Percentiles rank a stretch among this genome's conserved stretches.
Evolutionary conservation across 2,329 filamentous ascomycete genomes (phyloP).

Genomic region (Calonectria henricotiae): DNA sequence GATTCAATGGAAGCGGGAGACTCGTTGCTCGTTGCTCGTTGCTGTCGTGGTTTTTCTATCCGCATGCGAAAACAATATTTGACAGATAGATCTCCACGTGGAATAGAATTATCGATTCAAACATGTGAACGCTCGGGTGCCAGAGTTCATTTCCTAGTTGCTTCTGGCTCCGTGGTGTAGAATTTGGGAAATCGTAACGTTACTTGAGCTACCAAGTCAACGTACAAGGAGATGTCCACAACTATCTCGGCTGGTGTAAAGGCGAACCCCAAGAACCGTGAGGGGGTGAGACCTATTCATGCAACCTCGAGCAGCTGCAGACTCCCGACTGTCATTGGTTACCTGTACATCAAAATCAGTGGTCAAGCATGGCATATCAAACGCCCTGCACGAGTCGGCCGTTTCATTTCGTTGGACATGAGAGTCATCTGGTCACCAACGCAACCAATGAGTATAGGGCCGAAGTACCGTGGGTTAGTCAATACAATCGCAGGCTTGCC

Average conservation of each 20-base stretch:
- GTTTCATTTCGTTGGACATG: conserved; percentile 15
- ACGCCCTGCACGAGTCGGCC: not conserved
- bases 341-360: not conserved
- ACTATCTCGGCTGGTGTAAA: no score
- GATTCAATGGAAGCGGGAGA: not conserved
- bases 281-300: conserved; percentile 3
- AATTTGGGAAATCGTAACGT: not conserved
- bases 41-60: not conserved
- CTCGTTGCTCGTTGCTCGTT: no score
- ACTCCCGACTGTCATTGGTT: conserved; percentile 9
- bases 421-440: not conserved
- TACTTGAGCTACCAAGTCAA: not conserved
- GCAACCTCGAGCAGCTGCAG: conserved; percentile 3
- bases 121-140: not conserved
- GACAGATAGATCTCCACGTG: not conserved
- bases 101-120: not conserved
- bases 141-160: not conserved
- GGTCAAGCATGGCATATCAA: not conserved
- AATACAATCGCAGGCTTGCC: not conserved
- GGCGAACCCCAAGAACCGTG: not conserved
- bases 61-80: no score
- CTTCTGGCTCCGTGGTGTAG: not conserved
- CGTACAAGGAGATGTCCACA: not conserved
- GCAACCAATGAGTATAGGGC: not conserved
- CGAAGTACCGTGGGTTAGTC: no score